Evolutionary conservation across 306 rosid genomes (phyloP), one percentile per base, ranked within the genome.

Genomic region (Hippophae gyantsensis): DNA sequence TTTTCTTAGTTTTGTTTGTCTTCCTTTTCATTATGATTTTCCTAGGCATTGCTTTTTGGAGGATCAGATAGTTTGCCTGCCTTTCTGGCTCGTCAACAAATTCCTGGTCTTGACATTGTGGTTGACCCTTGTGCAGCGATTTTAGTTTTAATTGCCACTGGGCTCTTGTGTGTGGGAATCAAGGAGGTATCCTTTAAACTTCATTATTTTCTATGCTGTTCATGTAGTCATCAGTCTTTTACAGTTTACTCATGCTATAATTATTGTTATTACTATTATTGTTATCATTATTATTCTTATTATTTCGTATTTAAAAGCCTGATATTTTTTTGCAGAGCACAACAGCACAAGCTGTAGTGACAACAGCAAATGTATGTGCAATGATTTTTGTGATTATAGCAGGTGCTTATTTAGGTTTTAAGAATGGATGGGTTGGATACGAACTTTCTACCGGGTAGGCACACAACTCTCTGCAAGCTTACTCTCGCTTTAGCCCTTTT

Each of bases 401-500:
- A 27, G 99, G 99, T 60, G 44, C 86, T 69, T 92, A 88, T 67
- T 42, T 85, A 52, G 96, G 96, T 44, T 92, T 87, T 83, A 81
- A 80, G 75, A 67, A 85, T 66, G 96, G 99, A 73, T 92, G 99
- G 99, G 65, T 62, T 76, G 99, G 99, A 76, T 92, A 92, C 67
- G 73, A 78, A 48, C 85, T 92, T 76, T 88, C 93, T 66, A 61
- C 81, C 8, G 85, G 92, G 95, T 87, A 82, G 48, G 63, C 71
- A 5, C 32, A 7, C 73, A 54, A 46, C 40, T 68, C 69, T 74
- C 49, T 62, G 27, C 60, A 6, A 69, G 46, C 47, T 27, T 10
- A 43, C 41, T 52, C 40, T 13, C 42, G 43, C 58, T 23, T 1
- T 42, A 32, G 38, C 38, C 38, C 38, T 51, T 14, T 40, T 55